phyloP scores from a whole-genome alignment of 176 grass and related monocot genomes.

The Musa itinerans region DNA sequence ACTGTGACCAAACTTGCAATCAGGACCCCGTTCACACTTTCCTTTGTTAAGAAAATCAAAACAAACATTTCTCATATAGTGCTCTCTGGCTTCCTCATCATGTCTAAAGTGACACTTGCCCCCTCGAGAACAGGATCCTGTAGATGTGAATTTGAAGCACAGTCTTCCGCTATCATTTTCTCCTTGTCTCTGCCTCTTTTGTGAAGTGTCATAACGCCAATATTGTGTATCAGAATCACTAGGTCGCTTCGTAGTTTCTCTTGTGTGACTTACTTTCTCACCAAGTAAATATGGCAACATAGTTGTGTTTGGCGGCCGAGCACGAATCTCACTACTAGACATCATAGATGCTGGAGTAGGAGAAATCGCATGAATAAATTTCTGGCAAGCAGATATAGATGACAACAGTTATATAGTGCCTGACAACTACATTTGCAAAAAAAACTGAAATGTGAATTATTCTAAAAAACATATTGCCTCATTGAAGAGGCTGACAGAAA shows the following conservation, averaged over 20 bases:
- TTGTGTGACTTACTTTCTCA: constrained; percentile 32
- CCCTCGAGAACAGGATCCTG: constrained; percentile 56
- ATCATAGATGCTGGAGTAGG: constrained; percentile 88
- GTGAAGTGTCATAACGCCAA: constrained; percentile 82
- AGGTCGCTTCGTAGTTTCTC: constrained; percentile 55
- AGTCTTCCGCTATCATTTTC: constrained; percentile 29
- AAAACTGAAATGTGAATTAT: constrained; percentile 12
- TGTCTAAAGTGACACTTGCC: constrained; percentile 58
- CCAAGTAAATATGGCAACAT: constrained; percentile 53
- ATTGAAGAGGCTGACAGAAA: background rate
- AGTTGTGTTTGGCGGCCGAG: constrained; percentile 65
- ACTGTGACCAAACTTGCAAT: constrained; percentile 71
- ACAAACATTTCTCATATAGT: constrained; percentile 68
- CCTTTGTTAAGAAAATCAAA: constrained; percentile 97
- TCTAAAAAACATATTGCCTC: background rate
- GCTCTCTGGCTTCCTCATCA: constrained; percentile 55
- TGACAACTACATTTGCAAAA: background rate
- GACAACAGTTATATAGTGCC: background rate
- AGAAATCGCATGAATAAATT: constrained; percentile 99
- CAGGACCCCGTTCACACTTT: constrained; percentile 61
- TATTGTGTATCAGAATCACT: constrained; percentile 45
- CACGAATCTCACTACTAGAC: constrained; percentile 59
- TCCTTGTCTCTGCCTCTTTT: constrained; percentile 70
- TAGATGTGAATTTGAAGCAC: constrained; percentile 82
- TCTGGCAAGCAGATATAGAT: constrained; percentile 28